Conservation (phyloP, 768 basidiomycete species). For the Boletus fagicola region DNA sequence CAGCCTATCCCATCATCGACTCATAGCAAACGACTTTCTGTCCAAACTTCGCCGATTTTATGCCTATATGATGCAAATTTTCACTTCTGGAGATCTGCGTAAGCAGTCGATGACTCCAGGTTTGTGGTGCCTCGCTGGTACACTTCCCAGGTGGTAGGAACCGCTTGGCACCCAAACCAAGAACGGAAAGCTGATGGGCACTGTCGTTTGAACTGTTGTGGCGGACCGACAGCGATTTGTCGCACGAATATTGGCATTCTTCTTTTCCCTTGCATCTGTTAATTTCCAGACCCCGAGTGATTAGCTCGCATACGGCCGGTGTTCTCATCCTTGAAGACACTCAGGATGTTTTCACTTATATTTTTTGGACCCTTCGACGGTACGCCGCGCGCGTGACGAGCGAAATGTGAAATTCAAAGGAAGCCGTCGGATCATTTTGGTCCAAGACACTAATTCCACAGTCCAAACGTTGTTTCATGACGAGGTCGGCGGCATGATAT, state of each 20-base stretch:
- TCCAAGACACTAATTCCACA: not conserved
- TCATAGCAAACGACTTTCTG: not conserved
- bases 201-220: not conserved
- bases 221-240: not conserved
- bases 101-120: constrained; percentile 40
- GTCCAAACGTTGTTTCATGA: not conserved
- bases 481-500: not conserved
- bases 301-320: not conserved
- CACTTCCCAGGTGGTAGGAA: constrained; percentile 41
- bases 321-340: not conserved
- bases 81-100: constrained; percentile 35
- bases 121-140: constrained; percentile 42
- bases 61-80: constrained; percentile 42
- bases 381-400: not conserved
- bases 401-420: not conserved
- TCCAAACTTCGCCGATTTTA: not conserved
- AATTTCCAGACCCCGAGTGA: not conserved
- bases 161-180: constrained; percentile 42
- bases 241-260: not conserved
- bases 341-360: not conserved
- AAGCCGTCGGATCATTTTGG: not conserved
- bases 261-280: not conserved
- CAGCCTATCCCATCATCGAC: not conserved
- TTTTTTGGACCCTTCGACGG: not conserved
- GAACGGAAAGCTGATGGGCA: constrained; percentile 62